A percentile compares a stretch with the other conserved stretches of the same genome.
Conservation (phyloP, 495 filamentous ascomycete genomes). For the Talaromyces trachyspermus region DNA sequence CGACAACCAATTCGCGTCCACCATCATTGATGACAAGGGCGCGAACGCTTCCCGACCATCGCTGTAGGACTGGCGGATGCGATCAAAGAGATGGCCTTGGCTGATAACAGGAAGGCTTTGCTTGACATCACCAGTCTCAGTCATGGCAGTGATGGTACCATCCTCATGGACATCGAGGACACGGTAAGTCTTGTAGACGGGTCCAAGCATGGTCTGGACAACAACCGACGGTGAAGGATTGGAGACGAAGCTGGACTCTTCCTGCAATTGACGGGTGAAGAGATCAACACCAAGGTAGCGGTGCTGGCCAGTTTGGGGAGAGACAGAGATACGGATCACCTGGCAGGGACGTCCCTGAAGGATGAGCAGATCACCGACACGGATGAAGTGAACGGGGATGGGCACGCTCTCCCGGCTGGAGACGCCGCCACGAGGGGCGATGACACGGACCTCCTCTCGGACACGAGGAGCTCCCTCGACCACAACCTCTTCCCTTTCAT, state of each 20-base stretch:
- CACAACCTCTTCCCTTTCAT: slow-evolving; percentile 51
- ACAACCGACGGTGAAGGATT: slow-evolving; percentile 94
- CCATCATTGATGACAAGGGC: slow-evolving; percentile 94
- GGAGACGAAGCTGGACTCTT: slow-evolving; percentile 96
- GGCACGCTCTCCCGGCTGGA: slow-evolving; percentile 76
- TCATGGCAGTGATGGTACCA: slow-evolving; percentile 72
- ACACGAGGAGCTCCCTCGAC: slow-evolving; percentile 40
- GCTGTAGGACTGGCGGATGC: slow-evolving; percentile 78
- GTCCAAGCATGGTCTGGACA: slow-evolving; percentile 98
- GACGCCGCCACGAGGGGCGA: slow-evolving; percentile 42
- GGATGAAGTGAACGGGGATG: slow-evolving; percentile 98
- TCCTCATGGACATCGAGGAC: slow-evolving; percentile 95
- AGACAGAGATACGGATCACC: slow-evolving; percentile 99
- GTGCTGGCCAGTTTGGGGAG: slow-evolving; percentile 96
- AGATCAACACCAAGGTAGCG: slow-evolving; percentile 99
- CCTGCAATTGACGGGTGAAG: slow-evolving; percentile 98
- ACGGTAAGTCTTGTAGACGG: slow-evolving; percentile 99
- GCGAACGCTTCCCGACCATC: slow-evolving; percentile 88
- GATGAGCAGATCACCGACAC: slow-evolving; percentile 96
- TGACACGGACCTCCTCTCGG: slow-evolving; percentile 43
- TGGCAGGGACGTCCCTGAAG: slow-evolving; percentile 99
- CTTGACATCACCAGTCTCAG: slow-evolving; percentile 93
- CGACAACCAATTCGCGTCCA: slow-evolving; percentile 89
- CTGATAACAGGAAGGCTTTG: slow-evolving; percentile 87
- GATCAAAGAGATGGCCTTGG: slow-evolving; percentile 78